Conservation (phyloP, 805 yeast species). For the Saturnispora hagleri region DNA sequence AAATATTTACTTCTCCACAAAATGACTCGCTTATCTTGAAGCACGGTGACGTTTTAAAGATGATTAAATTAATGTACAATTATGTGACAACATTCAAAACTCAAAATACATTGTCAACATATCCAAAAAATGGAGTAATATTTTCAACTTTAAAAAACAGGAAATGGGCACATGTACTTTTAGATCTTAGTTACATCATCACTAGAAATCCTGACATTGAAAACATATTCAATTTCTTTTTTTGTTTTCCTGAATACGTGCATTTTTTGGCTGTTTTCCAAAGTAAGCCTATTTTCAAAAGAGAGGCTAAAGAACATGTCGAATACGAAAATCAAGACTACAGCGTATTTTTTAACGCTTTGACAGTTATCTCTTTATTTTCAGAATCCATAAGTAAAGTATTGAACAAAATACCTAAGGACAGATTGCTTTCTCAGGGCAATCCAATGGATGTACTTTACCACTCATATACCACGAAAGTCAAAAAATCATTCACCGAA, state of each 20-base stretch:
- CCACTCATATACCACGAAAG: conserved; percentile 12
- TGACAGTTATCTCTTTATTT: conserved; percentile 58
- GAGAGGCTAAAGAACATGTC: conserved; percentile 76
- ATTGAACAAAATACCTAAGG: conserved; percentile 22
- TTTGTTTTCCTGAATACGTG: conserved; percentile 40
- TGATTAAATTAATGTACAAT: conserved; percentile 54
- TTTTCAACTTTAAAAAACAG: conserved; percentile 48
- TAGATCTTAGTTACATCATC: conserved; percentile 70
- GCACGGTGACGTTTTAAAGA: conserved; percentile 56
- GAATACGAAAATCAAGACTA: conserved; percentile 88
- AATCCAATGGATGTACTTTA: conserved; percentile 14
- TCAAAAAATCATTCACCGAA: conserved; percentile 15
- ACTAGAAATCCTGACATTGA: conserved; percentile 54
- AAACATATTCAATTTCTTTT: conserved; percentile 18
- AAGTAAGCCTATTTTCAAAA: conserved; percentile 61
- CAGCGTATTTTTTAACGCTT: conserved; percentile 57
- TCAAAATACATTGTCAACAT: conserved; percentile 19
- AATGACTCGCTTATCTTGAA: conserved; percentile 54
- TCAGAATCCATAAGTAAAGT: conserved; percentile 45
- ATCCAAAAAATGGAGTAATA: conserved; percentile 31
- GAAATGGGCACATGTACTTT: conserved; percentile 68
- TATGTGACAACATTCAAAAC: conserved; percentile 47
- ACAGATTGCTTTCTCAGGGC: conserved; percentile 7
- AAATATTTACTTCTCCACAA: conserved; percentile 83
- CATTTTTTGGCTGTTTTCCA: conserved; percentile 64